A percentile compares a stretch with the other conserved stretches of the same genome.
Evolutionary conservation across 23 red algal genomes (phyloP).

Genomic region (Porphyridium purpureum): DNA sequence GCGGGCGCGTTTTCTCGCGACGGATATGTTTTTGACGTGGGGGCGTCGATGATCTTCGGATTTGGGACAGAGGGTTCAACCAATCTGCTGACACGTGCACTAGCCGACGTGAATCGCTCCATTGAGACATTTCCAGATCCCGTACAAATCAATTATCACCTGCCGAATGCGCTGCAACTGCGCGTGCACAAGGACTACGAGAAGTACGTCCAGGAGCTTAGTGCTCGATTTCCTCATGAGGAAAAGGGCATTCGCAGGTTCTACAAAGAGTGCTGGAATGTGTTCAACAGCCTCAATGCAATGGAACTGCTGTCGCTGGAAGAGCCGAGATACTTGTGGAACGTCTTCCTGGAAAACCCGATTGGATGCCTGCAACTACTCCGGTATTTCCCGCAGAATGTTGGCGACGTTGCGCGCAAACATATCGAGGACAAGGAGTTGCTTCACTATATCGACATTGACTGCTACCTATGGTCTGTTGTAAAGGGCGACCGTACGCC

Average conservation of each 20-base stretch:
- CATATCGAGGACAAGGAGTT: conserved; percentile 44
- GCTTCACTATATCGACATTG: conserved; percentile 76
- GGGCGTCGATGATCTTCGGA: conserved; percentile 96
- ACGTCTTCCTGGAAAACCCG: conserved; percentile 65
- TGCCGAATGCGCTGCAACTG: conserved; percentile 45
- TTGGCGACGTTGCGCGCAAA: conserved; percentile 54
- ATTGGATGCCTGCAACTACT: conserved; percentile 55
- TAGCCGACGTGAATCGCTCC: conserved; percentile 23
- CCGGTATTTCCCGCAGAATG: conserved; percentile 53
- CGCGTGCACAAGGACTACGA: conserved; percentile 74
- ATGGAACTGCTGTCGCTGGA: conserved; percentile 74
- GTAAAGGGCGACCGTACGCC: conserved; percentile 59
- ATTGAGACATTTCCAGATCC: conserved; percentile 75
- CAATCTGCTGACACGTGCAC: conserved; percentile 67
- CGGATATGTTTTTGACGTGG: conserved; percentile 82
- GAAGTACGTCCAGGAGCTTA: conserved; percentile 49
- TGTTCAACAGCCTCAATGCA: conserved; percentile 60
- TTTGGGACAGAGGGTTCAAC: conserved; percentile 60
- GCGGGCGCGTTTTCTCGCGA: conserved; percentile 39
- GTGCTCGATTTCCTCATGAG: conserved; percentile 50
- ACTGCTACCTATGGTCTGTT: conserved; percentile 80
- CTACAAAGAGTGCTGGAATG: conserved; percentile 72
- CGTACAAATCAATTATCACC: conserved; percentile 72
- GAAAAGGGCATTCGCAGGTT: conserved; percentile 43
- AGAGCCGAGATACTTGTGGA: conserved; percentile 60